phyloP scores from a whole-genome alignment of 805 yeast species.

The Lipomyces orientalis region DNA sequence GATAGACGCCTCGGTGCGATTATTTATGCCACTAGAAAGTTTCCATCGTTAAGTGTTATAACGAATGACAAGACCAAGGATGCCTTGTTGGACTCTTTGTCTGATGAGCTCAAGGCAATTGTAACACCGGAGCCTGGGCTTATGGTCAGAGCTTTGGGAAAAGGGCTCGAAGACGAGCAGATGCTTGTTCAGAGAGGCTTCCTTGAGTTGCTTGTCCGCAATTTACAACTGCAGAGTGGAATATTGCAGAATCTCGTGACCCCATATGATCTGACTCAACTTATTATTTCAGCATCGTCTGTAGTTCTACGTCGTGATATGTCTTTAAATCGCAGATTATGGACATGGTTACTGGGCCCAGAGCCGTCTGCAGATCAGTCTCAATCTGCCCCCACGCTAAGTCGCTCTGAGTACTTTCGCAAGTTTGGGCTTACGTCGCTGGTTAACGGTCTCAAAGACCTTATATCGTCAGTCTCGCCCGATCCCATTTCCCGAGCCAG shows the following conservation, averaged over 20 bases:
- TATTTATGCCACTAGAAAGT: conserved; percentile 67
- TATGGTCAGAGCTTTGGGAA: conserved; percentile 71
- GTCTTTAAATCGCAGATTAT: conserved; percentile 90
- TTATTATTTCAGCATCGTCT: conserved; percentile 66
- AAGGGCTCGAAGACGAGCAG: conserved; percentile 69
- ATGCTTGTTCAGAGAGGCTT: conserved; percentile 85
- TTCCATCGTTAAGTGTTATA: conserved; percentile 63
- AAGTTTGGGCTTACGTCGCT: conserved; percentile 53
- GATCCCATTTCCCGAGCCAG: conserved; percentile 49
- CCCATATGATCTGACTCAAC: conserved; percentile 58
- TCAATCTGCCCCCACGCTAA: conserved; percentile 23
- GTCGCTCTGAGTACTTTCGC: conserved; percentile 38
- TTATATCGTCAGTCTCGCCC: conserved; percentile 46
- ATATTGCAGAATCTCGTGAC: conserved; percentile 57
- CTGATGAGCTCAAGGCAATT: conserved; percentile 63
- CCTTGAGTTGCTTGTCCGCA: conserved; percentile 75
- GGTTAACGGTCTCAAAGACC: conserved; percentile 57
- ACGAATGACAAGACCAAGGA: conserved; percentile 38
- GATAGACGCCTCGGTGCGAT: conserved; percentile 86
- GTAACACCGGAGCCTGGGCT: conserved; percentile 81
- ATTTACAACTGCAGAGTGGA: conserved; percentile 67
- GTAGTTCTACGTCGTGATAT: conserved; percentile 83
- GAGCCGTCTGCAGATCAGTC: conserved; percentile 48
- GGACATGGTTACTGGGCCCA: conserved; percentile 94
- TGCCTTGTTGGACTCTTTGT: conserved; percentile 42